These are phyloP conservation scores for Diddensiella caesifluorescens DNA, from an alignment of 805 yeast genomes.

Conservation along the genomic window DNA sequence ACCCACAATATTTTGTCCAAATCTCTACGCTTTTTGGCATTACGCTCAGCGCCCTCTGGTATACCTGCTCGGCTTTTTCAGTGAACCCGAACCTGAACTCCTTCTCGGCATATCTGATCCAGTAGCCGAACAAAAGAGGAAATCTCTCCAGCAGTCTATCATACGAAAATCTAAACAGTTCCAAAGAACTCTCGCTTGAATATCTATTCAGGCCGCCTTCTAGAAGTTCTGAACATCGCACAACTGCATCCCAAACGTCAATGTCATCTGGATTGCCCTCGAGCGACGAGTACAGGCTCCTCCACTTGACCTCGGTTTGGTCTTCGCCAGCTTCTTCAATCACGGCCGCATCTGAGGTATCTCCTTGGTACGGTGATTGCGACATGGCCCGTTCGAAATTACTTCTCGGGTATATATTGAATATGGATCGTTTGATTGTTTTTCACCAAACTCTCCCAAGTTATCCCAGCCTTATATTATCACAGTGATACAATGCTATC, in stretches of 20 bases:
- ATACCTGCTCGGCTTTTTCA: constrained; percentile 31
- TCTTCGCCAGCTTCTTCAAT: too few relatives aligned
- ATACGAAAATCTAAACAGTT: constrained; percentile 26
- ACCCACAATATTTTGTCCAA: constrained; percentile 37
- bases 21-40: constrained; percentile 29
- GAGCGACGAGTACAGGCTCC: constrained; percentile 13
- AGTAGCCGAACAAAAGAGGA: constrained; percentile 38
- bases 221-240: constrained; percentile 25
- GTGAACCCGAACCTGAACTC: constrained; percentile 33
- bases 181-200: constrained; percentile 25
- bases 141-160: constrained; percentile 30
- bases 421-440: too few relatives aligned
- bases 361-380: too few relatives aligned
- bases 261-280: constrained; percentile 29
- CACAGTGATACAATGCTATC: too few relatives aligned
- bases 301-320: constrained; percentile 19
- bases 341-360: too few relatives aligned
- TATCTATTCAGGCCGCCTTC: constrained; percentile 31
- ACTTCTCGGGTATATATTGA: too few relatives aligned
- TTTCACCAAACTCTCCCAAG: too few relatives aligned
- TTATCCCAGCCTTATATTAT: too few relatives aligned
- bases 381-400: too few relatives aligned
- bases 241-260: constrained; percentile 32
- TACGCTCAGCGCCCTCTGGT: constrained; percentile 30
- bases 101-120: constrained; percentile 37